These are phyloP conservation scores for Eustoma russellianum DNA, from an alignment of 257 asterid genomes.

Conservation along the genomic window DNA sequence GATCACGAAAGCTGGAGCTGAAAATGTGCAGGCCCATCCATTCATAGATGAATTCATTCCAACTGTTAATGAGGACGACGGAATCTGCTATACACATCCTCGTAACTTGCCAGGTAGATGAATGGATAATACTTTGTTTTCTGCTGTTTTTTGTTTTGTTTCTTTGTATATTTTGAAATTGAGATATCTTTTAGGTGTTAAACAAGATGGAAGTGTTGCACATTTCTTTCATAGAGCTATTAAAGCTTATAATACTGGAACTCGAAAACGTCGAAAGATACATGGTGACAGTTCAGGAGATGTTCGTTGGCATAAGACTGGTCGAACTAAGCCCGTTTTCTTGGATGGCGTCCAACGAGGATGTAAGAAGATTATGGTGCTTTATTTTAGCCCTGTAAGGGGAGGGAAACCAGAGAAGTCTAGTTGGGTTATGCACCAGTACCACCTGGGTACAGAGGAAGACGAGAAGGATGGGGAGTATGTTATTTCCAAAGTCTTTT, in stretches of 20 bases:
- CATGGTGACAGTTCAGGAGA: slow-evolving; percentile 59
- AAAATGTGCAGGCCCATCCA: slow-evolving; percentile 50
- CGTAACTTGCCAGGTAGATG: slow-evolving; percentile 72
- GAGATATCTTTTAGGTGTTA: slow-evolving; percentile 49
- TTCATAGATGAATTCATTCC: slow-evolving; percentile 81
- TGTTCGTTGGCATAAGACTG: slow-evolving; percentile 98
- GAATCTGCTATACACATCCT: slow-evolving; percentile 95
- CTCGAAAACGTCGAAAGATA: slow-evolving; percentile 87
- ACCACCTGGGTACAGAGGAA: slow-evolving; percentile 81
- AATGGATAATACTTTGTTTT: neutral
- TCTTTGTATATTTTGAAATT: neutral
- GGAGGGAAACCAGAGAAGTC: slow-evolving; percentile 94
- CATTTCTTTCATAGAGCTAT: slow-evolving; percentile 94
- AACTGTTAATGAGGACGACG: slow-evolving; percentile 77
- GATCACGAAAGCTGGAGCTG: slow-evolving; percentile 60
- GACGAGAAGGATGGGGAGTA: slow-evolving; percentile 85
- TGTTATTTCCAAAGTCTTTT: slow-evolving; percentile 79
- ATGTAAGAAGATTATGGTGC: slow-evolving; percentile 95
- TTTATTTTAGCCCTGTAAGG: slow-evolving; percentile 52
- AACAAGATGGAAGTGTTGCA: slow-evolving; percentile 80
- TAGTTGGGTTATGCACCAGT: slow-evolving; percentile 98
- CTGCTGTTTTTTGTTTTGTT: slow-evolving; percentile 1
- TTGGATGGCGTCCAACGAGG: slow-evolving; percentile 83
- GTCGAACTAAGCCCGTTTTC: slow-evolving; percentile 79
- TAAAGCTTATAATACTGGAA: slow-evolving; percentile 89